Conservation (phyloP, 768 basidiomycete species). For the Chalciporus piperatus region DNA sequence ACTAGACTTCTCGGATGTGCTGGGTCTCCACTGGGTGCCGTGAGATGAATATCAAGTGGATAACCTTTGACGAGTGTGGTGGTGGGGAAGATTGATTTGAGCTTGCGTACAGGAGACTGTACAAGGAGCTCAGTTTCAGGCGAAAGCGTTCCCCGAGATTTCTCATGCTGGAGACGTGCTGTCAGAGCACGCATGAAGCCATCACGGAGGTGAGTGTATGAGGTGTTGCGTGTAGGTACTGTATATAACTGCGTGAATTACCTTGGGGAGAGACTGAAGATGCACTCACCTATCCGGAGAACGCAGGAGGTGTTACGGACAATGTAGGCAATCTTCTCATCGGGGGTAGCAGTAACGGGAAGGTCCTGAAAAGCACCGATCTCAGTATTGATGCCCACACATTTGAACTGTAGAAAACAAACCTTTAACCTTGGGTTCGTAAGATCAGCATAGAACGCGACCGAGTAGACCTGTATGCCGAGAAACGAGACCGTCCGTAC, state of each 20-base stretch:
- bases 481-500: conserved; percentile 89
- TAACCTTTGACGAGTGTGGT: conserved; percentile 63
- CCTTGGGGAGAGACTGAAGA: not conserved
- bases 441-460: conserved; percentile 87
- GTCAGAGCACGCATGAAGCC: conserved; percentile 78
- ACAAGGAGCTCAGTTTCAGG: conserved; percentile 56
- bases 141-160: conserved; percentile 51
- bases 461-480: conserved; percentile 83
- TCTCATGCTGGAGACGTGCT: conserved; percentile 51
- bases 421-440: conserved; percentile 61
- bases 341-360: conserved; percentile 49
- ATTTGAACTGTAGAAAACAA: conserved; percentile 7
- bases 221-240: conserved; percentile 83
- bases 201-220: conserved; percentile 77
- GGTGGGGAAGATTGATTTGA: conserved; percentile 76
- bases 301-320: conserved; percentile 66
- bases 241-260: not conserved
- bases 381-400: not conserved
- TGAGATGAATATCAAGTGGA: conserved; percentile 66
- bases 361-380: conserved; percentile 39
- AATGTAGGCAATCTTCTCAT: conserved; percentile 71
- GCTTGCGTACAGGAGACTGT: conserved; percentile 62
- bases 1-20: conserved; percentile 53
- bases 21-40: conserved; percentile 47
- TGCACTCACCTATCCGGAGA: conserved; percentile 63